phyloP scores from a whole-genome alignment of 345 rosid genomes.

The Acer campestre region DNA sequence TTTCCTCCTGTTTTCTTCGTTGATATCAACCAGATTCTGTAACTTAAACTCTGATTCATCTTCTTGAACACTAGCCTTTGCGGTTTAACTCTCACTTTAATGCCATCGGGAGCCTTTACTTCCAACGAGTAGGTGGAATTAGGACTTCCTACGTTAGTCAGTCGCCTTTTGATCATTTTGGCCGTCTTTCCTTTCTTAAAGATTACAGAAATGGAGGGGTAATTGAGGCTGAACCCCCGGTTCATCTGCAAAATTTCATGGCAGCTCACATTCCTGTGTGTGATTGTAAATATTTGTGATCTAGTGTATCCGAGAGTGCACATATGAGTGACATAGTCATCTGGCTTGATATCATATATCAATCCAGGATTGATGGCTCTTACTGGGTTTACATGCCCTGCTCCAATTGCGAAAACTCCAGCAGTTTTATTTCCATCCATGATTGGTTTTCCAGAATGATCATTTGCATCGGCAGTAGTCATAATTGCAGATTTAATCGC shows the following conservation, averaged over 20 bases:
- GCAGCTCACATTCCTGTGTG: conserved; percentile 78
- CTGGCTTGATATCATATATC: conserved; percentile 69
- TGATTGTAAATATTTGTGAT: conserved; percentile 66
- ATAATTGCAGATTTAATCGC: conserved; percentile 89
- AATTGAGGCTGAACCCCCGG: conserved; percentile 76
- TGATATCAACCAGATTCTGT: conserved; percentile 58
- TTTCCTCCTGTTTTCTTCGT: conserved; percentile 42
- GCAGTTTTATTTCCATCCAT: conserved; percentile 73
- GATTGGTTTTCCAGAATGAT: conserved; percentile 67
- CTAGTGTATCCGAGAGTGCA: conserved; percentile 70
- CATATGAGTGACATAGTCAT: conserved; percentile 75
- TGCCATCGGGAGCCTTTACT: conserved; percentile 61
- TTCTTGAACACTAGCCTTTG: conserved; percentile 52
- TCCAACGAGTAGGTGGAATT: conserved; percentile 66
- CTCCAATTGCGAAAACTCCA: conserved; percentile 64
- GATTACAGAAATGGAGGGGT: conserved; percentile 78
- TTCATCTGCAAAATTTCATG: conserved; percentile 33
- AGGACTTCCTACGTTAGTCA: conserved; percentile 81
- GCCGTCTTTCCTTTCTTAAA: conserved; percentile 57
- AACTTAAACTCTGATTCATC: conserved; percentile 57
- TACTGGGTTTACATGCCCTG: conserved; percentile 84
- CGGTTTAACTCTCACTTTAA: conserved; percentile 63
- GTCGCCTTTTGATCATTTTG: conserved; percentile 54
- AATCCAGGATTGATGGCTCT: conserved; percentile 83
- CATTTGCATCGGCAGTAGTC: conserved; percentile 76